These are phyloP conservation scores for Amanita thiersii DNA, from an alignment of 768 basidiomycete species.

Conservation along the genomic window DNA sequence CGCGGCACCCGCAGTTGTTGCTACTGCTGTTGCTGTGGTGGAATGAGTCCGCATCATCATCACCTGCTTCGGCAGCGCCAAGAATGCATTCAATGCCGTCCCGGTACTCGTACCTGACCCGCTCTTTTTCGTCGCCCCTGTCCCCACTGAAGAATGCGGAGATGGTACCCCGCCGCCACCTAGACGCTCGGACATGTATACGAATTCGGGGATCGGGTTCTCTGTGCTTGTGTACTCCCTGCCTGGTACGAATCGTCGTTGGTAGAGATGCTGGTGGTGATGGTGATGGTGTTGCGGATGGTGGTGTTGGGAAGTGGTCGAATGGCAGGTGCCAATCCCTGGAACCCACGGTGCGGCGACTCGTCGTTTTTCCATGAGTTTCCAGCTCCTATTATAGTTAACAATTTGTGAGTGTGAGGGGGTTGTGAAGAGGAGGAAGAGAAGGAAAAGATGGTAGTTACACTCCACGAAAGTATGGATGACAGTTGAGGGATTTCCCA, in stretches of 20 bases:
- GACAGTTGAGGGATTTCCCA: conserved; percentile 5
- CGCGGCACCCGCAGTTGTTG: no score
- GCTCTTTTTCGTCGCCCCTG: no score
- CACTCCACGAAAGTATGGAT: conserved; percentile 10
- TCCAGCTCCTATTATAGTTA: background rate
- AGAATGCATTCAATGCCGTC: no score
- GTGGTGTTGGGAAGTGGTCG: no score
- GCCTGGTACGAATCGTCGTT: background rate
- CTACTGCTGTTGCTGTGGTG: no score
- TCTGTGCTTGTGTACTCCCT: background rate
- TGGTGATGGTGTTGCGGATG: no score
- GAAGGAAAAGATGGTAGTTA: background rate
- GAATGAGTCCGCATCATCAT: no score
- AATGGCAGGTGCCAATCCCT: background rate
- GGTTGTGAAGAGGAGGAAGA: background rate
- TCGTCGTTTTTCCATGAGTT: background rate
- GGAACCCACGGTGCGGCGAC: conserved; percentile 9
- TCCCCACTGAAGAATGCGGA: no score
- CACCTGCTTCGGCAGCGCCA: no score
- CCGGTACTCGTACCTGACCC: no score
- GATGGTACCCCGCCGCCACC: no score
- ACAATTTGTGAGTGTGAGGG: background rate
- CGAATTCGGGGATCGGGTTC: background rate
- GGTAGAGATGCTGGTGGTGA: no score
- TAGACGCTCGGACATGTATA: background rate